Conservation (phyloP, 176 grass and related monocot genomes). For the Aegilops speltoides region DNA sequence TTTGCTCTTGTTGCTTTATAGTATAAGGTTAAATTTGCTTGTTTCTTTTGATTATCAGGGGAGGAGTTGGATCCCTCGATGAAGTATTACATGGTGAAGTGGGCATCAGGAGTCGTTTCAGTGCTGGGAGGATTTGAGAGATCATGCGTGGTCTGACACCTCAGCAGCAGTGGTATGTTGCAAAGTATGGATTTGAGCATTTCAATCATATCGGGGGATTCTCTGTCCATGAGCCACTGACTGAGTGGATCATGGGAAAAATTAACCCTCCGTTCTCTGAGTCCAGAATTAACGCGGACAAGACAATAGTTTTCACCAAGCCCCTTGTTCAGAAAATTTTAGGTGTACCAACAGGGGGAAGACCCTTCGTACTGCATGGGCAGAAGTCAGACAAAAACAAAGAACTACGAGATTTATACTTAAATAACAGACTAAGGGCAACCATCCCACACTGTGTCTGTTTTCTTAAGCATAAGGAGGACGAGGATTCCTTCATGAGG, state of each 20-base stretch:
- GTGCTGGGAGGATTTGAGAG: neutral
- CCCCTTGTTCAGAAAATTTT: constrained; percentile 12
- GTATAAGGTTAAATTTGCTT: too few relatives aligned
- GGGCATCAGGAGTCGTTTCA: neutral
- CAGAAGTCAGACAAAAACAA: neutral
- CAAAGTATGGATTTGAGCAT: neutral
- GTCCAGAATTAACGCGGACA: neutral
- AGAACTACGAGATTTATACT: neutral
- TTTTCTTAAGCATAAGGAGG: neutral
- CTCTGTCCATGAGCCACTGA: neutral
- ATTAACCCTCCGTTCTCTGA: neutral
- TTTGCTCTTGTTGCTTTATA: too few relatives aligned
- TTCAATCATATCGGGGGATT: neutral
- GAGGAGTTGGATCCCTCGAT: neutral
- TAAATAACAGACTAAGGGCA: neutral
- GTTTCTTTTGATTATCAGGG: neutral
- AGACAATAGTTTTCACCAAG: constrained; percentile 1
- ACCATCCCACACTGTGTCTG: neutral
- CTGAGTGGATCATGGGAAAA: constrained; percentile 8
- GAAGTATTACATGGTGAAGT: neutral
- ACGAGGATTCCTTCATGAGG: constrained; percentile 8
- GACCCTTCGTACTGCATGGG: neutral
- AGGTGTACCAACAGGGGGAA: neutral
- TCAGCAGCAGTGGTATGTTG: neutral
- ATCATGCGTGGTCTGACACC: neutral